phyloP scores from a whole-genome alignment of 1,139 yeast genomes.

The Wickerhamomyces sp. region DNA sequence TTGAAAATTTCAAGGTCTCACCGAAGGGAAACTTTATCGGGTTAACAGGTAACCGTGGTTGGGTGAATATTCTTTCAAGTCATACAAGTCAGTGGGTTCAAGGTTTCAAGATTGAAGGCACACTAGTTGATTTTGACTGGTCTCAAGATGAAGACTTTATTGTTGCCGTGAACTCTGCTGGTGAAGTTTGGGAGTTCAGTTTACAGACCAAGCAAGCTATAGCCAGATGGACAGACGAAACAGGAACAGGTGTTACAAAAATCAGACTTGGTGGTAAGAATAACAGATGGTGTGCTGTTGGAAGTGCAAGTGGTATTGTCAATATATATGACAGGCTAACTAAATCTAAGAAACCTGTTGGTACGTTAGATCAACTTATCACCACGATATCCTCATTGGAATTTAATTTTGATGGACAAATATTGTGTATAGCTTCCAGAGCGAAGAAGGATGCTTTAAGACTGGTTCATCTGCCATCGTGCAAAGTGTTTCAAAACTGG shows the following conservation, averaged over 20 bases:
- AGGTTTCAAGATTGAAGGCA: constrained; percentile 87
- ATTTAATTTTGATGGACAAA: constrained; percentile 87
- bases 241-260: constrained; percentile 80
- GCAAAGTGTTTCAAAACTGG: constrained; percentile 90
- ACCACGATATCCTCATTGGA: constrained; percentile 72
- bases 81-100: constrained; percentile 78
- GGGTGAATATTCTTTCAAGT: constrained; percentile 80
- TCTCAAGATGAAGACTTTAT: constrained; percentile 46
- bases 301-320: constrained; percentile 85
- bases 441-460: constrained; percentile 84
- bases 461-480: constrained; percentile 83
- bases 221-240: constrained; percentile 80
- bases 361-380: constrained; percentile 71
- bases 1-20: constrained; percentile 78
- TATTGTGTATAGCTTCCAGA: constrained; percentile 80
- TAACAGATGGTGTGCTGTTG: constrained; percentile 84
- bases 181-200: constrained; percentile 89
- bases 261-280: constrained; percentile 75
- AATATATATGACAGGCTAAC: constrained; percentile 63
- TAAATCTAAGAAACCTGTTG: constrained; percentile 41
- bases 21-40: constrained; percentile 70
- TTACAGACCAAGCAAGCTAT: constrained; percentile 43
- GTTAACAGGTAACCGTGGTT: constrained; percentile 80
- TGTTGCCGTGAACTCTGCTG: constrained; percentile 68
- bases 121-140: constrained; percentile 76